Conservation (phyloP, 192 early-diverging fungal genomes). For the Lobosporangium transversale region DNA sequence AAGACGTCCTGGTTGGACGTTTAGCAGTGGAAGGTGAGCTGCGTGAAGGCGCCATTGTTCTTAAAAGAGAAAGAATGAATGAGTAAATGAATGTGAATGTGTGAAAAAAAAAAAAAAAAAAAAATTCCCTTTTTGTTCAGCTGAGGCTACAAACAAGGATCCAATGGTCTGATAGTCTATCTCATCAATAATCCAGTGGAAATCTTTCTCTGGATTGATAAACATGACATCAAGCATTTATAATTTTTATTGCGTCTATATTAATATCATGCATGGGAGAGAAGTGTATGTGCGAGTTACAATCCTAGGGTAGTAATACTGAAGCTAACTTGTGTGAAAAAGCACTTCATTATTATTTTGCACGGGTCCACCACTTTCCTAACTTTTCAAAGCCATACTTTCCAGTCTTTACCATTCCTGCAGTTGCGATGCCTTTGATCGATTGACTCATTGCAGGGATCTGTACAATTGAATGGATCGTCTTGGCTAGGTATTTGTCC, state of each 20-base stretch:
- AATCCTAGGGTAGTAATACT: too few species aligned
- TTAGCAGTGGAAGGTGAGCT: background rate
- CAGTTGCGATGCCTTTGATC: conserved; percentile 90
- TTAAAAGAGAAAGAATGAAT: background rate
- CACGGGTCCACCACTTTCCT: conserved; percentile 61
- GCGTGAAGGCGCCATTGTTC: conserved; percentile 8
- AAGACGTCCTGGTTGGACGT: conserved; percentile 8
- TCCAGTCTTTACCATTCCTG: conserved; percentile 74
- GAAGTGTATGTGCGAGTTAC: too few species aligned
- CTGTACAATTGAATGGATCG: conserved; percentile 70
- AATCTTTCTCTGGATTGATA: too few species aligned
- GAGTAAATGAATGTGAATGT: background rate
- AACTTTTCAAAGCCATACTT: conserved; percentile 71
- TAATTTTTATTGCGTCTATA: too few species aligned
- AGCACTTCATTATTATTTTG: too few species aligned
- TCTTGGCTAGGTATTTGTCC: conserved; percentile 56
- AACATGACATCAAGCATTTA: too few species aligned
- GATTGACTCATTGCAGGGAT: conserved; percentile 89
- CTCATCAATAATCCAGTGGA: too few species aligned
- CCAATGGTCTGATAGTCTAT: too few species aligned
- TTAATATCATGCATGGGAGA: too few species aligned
- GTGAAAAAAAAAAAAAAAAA: background rate
- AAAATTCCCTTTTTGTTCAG: too few species aligned
- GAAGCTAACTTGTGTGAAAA: too few species aligned
- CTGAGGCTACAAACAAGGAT: too few species aligned